phyloP scores from a whole-genome alignment of 2,329 filamentous ascomycete species.

The Aquanectria penicillioides region DNA sequence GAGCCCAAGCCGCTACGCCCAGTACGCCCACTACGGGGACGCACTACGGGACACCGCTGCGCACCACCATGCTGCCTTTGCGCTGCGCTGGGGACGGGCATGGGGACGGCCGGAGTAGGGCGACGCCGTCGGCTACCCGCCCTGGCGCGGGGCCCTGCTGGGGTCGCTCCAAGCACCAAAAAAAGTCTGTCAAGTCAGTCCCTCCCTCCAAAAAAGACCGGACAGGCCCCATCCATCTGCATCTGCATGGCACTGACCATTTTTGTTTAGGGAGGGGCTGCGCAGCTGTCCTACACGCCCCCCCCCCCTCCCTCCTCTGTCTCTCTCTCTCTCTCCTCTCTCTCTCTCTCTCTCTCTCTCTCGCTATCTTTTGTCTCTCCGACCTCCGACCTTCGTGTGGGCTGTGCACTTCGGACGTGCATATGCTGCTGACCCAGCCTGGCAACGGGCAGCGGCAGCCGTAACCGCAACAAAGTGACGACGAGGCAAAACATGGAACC shows the following conservation, averaged over 20 bases:
- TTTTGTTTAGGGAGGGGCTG: not conserved
- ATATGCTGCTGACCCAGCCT: constrained; percentile 23
- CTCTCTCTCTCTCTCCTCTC: not conserved
- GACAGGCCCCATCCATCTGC: constrained; percentile 18
- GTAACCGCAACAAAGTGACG: not conserved
- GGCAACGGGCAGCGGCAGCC: not conserved
- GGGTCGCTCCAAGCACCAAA: constrained; percentile 2
- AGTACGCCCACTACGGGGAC: not conserved
- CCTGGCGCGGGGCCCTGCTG: not conserved
- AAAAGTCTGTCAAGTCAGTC: not conserved
- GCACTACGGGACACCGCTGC: not conserved
- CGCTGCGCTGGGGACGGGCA: not conserved
- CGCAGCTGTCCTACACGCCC: not conserved
- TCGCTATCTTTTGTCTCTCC: no score
- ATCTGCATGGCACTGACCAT: constrained; percentile 18
- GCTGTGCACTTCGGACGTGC: constrained; percentile 26
- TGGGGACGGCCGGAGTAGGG: not conserved
- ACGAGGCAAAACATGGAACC: constrained; percentile 1
- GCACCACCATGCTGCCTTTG: not conserved
- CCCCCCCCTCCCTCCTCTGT: not conserved
- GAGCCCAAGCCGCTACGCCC: constrained; percentile 30
- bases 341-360: not conserved
- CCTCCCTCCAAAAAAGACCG: constrained; percentile 2
- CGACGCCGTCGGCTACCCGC: not conserved
- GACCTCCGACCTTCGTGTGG: not conserved